A percentile compares a stretch with the other conserved stretches of the same genome.
Conservation (phyloP, 306 rosid species). For the Rosa chinensis region DNA sequence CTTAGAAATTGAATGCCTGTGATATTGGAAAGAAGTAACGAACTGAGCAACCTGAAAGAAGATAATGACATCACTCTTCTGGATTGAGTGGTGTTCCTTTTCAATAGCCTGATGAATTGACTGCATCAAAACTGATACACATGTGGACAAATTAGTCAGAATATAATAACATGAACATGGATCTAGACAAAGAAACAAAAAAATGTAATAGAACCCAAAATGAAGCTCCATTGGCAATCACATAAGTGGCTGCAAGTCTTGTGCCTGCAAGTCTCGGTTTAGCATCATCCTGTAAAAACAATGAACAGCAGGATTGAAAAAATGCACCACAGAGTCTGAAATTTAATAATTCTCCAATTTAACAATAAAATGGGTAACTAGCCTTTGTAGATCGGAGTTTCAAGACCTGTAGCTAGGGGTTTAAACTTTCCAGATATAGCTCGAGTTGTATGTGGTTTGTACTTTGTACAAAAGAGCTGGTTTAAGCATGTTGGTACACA, state of each 20-base stretch:
- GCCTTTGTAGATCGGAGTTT: neutral
- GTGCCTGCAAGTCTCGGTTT: constrained; percentile 58
- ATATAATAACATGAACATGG: constrained; percentile 23
- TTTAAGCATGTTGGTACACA: neutral
- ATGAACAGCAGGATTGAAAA: constrained; percentile 11
- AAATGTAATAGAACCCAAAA: neutral
- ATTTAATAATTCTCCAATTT: neutral
- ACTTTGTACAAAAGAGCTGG: neutral
- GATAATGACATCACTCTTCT: constrained; percentile 61
- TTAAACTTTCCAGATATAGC: neutral
- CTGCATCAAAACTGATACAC: constrained; percentile 75
- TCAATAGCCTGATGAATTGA: constrained; percentile 70
- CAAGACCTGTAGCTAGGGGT: neutral
- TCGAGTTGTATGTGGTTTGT: constrained; percentile 9
- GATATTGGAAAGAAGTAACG: constrained; percentile 79
- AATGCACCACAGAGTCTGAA: constrained; percentile 11
- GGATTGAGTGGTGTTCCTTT: constrained; percentile 80
- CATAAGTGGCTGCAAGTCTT: constrained; percentile 94
- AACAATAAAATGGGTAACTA: neutral
- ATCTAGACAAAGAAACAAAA: neutral
- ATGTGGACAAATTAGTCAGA: constrained; percentile 24
- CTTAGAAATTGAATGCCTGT: constrained; percentile 64
- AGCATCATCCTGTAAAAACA: constrained; percentile 48
- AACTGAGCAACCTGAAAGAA: constrained; percentile 92
- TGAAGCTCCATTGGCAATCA: constrained; percentile 84